Evolutionary conservation across 2,329 filamentous ascomycete genomes (phyloP), one percentile per base, ranked within the genome.

Genomic region (Daldinia sp.): DNA sequence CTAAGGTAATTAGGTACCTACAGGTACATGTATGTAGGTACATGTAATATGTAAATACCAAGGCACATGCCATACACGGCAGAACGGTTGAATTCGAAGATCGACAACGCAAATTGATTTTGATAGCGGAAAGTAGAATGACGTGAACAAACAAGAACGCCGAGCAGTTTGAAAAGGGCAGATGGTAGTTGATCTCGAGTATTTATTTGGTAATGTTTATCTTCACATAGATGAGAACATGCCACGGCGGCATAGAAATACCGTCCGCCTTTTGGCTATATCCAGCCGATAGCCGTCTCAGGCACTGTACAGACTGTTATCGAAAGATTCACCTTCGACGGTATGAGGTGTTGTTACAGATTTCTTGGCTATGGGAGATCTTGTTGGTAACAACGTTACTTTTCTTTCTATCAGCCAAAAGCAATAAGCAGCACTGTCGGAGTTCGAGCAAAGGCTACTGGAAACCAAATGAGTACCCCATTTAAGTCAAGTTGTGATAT

Each of bases 21-120:
- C n/a, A 20, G 37, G 20, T 42, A 20, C n/a, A n/a, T 1, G 18
- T 42, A 42, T 4, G 10, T 50, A 33, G 9, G 30, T 30, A 30
- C 28, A 6, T 1, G 3, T 9, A 33, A 6, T 33, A 33, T 23
- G 20, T 20, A 44, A 44, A 15, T 44, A 37, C 6, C 13, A 54
- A 23, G 41, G 39, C 23, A 33, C 42, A 39, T 20, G 48, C 26
- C 30, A 48, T 37, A 35, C 13, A 51, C 53, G 57, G 60, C 44
- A 65, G 53, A 68, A 61, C 33, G 65, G 65, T 61, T 61, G 65
- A 68, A 68, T 68, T 64, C 57, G 48, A 68, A 26, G 65, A 68
- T 68, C 65, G 53, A 23, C 65, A 55, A 26, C 18, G 6, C 13
- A 12, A 58, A 50, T 61, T 61, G 18, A 61, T 64, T 41, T 35